Evolutionary conservation across 306 rosid genomes (phyloP).

Genomic region (Cicer pinnatifidum): DNA sequence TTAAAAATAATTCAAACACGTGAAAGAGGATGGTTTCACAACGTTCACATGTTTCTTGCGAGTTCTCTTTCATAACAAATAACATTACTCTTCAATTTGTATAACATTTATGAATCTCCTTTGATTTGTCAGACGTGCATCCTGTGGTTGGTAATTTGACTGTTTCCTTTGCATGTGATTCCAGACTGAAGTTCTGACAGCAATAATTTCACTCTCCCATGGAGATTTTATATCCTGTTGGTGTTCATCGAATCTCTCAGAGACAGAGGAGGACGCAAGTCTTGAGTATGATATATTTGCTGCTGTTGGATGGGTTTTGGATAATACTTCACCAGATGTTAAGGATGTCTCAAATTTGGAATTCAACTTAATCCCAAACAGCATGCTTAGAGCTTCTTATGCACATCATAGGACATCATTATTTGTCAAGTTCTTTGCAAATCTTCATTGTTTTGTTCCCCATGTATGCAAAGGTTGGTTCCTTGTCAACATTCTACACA

Average conservation of each 20-base stretch:
- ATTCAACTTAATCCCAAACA: slow-evolving; percentile 56
- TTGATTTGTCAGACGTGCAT: slow-evolving; percentile 43
- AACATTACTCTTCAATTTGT: not conserved
- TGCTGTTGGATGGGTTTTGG: slow-evolving; percentile 91
- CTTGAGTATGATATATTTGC: slow-evolving; percentile 83
- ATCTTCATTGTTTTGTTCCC: slow-evolving; percentile 97
- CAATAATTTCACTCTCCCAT: slow-evolving; percentile 79
- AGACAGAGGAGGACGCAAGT: slow-evolving; percentile 77
- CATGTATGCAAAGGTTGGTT: slow-evolving; percentile 84
- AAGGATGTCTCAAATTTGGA: slow-evolving; percentile 55
- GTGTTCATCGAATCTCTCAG: slow-evolving; percentile 89
- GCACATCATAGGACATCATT: slow-evolving; percentile 88
- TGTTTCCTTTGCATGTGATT: slow-evolving; percentile 54
- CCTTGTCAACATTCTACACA: slow-evolving; percentile 41
- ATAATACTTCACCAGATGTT: slow-evolving; percentile 55
- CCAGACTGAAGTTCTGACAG: slow-evolving; percentile 90
- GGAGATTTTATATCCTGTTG: slow-evolving; percentile 84
- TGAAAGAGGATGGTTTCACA: too few relatives aligned
- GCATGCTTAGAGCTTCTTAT: slow-evolving; percentile 72
- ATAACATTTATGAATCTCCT: slow-evolving; percentile 36
- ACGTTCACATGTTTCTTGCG: too few relatives aligned
- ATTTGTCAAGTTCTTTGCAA: slow-evolving; percentile 92
- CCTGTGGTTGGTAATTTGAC: slow-evolving; percentile 43
- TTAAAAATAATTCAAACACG: too few relatives aligned
- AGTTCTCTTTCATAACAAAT: too few relatives aligned